Conservation (phyloP, 2,329 filamentous ascomycete species). For the Fusarium chuoi region DNA sequence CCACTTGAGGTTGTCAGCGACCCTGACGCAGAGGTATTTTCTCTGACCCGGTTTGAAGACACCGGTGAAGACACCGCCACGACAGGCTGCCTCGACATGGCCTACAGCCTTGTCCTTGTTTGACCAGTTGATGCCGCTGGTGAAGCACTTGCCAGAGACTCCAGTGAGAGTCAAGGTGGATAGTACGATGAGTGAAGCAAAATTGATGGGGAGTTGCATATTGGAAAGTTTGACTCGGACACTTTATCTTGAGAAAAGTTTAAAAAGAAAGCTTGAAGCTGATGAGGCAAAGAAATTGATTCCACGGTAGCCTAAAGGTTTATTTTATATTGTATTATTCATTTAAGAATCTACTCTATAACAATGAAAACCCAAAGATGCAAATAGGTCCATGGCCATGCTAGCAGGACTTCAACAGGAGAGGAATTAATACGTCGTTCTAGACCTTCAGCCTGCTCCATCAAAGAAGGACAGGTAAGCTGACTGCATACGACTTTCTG, state of each 20-base stretch:
- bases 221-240: neutral
- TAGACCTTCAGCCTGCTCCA: neutral
- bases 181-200: neutral
- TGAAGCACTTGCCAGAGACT: neutral
- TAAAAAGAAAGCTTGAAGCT: neutral
- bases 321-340: neutral
- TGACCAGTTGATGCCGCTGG: neutral
- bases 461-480: neutral
- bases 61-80: neutral
- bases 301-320: neutral
- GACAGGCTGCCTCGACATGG: neutral
- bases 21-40: neutral
- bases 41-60: neutral
- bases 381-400: neutral
- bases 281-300: neutral
- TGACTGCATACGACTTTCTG: neutral
- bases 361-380: neutral
- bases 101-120: neutral
- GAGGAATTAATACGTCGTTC: neutral
- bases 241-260: neutral
- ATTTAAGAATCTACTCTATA: neutral
- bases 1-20: neutral
- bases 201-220: neutral
- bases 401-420: neutral
- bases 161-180: neutral